These are phyloP conservation scores for Canariomyces notabilis DNA, from an alignment of 2,329 filamentous ascomycete genomes.

Conservation along the genomic window DNA sequence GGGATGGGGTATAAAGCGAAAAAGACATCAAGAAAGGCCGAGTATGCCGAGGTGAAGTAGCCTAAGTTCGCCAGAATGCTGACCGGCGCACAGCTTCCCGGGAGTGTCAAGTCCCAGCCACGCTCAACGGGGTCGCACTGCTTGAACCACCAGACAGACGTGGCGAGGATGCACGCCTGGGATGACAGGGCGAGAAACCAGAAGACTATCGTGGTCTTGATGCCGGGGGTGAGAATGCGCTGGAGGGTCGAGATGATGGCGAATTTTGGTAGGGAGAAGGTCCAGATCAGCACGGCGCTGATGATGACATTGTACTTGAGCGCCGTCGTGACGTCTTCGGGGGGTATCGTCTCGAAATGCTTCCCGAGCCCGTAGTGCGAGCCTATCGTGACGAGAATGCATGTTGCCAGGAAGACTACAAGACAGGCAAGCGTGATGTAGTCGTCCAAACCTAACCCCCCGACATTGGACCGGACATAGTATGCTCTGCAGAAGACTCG, in stretches of 20 bases:
- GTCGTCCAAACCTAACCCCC: conserved; percentile 29
- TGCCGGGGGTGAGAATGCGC: conserved; percentile 30
- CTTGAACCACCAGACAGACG: conserved; percentile 30
- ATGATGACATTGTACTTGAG: conserved; percentile 31
- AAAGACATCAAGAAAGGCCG: conserved; percentile 13
- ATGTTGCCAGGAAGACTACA: conserved; percentile 27
- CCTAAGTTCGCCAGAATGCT: conserved; percentile 9
- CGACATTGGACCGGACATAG: conserved; percentile 12
- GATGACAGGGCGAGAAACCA: conserved; percentile 30
- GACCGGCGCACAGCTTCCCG: conserved; percentile 4
- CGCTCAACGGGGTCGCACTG: conserved; percentile 24
- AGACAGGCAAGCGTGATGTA: conserved; percentile 30
- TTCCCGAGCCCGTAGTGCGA: conserved; percentile 27
- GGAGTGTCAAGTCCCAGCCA: conserved; percentile 7
- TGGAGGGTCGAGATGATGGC: conserved; percentile 31
- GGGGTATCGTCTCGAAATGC: conserved; percentile 20
- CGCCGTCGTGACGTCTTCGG: conserved; percentile 18
- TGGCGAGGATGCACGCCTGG: conserved; percentile 29
- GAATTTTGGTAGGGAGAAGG: conserved; percentile 33
- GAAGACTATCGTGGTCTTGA: conserved; percentile 27
- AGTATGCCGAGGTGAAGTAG: conserved; percentile 13
- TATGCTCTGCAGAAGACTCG: conserved; percentile 26
- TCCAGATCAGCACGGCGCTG: conserved; percentile 30
- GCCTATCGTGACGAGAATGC: conserved; percentile 28
- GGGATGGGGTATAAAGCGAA: conserved; percentile 12